phyloP scores from a whole-genome alignment of 2,329 filamentous ascomycete species.

The Xylariaceae sp. region DNA sequence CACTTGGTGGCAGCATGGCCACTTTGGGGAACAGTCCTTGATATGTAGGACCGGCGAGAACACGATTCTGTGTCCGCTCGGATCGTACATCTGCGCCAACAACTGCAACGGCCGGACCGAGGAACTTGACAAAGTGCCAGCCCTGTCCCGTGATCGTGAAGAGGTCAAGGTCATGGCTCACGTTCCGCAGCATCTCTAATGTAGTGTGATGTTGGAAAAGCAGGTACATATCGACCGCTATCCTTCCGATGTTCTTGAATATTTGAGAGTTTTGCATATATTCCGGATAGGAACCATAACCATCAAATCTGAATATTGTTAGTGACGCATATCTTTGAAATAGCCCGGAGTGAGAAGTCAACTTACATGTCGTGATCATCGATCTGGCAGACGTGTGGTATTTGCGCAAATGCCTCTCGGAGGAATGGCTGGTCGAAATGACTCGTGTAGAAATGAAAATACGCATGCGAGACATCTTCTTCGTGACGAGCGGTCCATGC shows the following conservation, averaged over 20 bases:
- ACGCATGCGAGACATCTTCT: slow-evolving; percentile 91
- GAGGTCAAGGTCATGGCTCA: slow-evolving; percentile 81
- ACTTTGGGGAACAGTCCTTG: slow-evolving; percentile 97
- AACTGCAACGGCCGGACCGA: slow-evolving; percentile 85
- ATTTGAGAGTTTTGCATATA: slow-evolving; percentile 98
- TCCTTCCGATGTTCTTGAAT: slow-evolving; percentile 95
- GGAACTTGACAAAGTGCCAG: slow-evolving; percentile 97
- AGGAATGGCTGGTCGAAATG: slow-evolving; percentile 97
- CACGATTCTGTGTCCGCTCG: slow-evolving; percentile 83
- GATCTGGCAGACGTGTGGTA: slow-evolving; percentile 86
- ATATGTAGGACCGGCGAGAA: slow-evolving; percentile 94
- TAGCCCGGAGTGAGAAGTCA: background rate
- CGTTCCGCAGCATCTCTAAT: slow-evolving; percentile 84
- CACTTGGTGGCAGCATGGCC: slow-evolving; percentile 80
- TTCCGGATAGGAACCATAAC: slow-evolving; percentile 93
- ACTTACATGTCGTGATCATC: slow-evolving; percentile 98
- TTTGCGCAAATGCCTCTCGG: slow-evolving; percentile 93
- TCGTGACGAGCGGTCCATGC: slow-evolving; percentile 93
- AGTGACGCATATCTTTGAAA: no score
- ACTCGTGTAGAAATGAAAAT: slow-evolving; percentile 98
- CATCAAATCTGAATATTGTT: slow-evolving; percentile 86
- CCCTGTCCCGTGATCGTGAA: slow-evolving; percentile 97
- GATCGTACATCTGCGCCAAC: slow-evolving; percentile 89
- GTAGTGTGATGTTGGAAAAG: slow-evolving; percentile 98
- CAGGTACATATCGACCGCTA: slow-evolving; percentile 96